Conservation (phyloP, 345 rosid genomes). For the Linum lewisii region DNA sequence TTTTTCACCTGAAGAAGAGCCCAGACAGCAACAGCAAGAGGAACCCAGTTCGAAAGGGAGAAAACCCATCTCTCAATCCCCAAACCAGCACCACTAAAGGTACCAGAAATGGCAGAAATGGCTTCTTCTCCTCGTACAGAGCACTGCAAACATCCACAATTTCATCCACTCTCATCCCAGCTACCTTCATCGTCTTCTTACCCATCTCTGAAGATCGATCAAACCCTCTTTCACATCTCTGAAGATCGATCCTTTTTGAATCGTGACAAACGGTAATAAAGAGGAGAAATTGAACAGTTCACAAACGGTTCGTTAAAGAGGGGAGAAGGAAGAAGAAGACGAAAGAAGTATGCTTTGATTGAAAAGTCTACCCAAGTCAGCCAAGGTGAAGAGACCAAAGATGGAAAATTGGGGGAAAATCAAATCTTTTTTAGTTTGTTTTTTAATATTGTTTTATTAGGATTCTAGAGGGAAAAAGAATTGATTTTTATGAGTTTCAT, state of each 20-base stretch:
- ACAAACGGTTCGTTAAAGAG: too few species aligned
- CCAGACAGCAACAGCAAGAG: constrained; percentile 80
- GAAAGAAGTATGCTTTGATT: too few species aligned
- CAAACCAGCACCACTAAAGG: constrained; percentile 56
- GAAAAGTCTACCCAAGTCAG: too few species aligned
- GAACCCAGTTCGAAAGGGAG: constrained; percentile 87
- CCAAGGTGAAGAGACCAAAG: too few species aligned
- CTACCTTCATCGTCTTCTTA: constrained; percentile 33
- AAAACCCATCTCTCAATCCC: constrained; percentile 89
- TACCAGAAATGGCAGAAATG: constrained; percentile 44
- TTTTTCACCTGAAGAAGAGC: constrained; percentile 68
- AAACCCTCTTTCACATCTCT: background rate
- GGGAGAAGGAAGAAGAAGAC: too few species aligned
- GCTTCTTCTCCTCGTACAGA: constrained; percentile 57
- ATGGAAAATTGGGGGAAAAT: too few species aligned
- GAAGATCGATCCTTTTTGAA: background rate
- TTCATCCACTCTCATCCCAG: constrained; percentile 30
- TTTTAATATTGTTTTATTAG: too few species aligned
- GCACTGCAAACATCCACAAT: constrained; percentile 42
- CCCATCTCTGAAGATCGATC: constrained; percentile 23
- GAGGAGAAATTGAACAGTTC: too few species aligned
- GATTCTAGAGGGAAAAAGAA: too few species aligned
- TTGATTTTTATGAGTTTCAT: too few species aligned
- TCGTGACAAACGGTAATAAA: too few species aligned
- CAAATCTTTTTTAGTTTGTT: too few species aligned